phyloP scores from a whole-genome alignment of 2,329 filamentous ascomycete genomes.

The Chaetomium olivaceum region DNA sequence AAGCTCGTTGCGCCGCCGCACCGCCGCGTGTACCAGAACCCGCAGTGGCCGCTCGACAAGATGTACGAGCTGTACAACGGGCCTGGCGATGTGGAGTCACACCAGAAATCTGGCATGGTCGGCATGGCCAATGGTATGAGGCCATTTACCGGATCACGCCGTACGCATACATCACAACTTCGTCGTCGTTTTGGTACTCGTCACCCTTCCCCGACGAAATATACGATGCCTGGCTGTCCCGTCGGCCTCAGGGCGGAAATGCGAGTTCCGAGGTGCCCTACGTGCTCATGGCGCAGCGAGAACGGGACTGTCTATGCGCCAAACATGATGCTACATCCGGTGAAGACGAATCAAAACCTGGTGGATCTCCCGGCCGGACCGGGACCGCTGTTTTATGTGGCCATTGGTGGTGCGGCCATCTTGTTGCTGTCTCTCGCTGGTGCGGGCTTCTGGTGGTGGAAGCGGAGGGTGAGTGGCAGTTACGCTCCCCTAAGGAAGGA shows the following conservation, averaged over 20 bases:
- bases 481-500: background rate
- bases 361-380: slow-evolving; percentile 1
- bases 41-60: slow-evolving; percentile 5
- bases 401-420: background rate
- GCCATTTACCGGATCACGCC: slow-evolving; percentile 1
- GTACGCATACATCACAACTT: slow-evolving; percentile 6
- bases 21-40: slow-evolving; percentile 7
- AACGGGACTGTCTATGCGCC: slow-evolving; percentile 11
- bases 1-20: slow-evolving; percentile 14
- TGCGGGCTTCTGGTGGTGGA: slow-evolving; percentile 8
- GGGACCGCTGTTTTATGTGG: background rate
- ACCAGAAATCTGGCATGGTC: background rate
- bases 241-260: background rate
- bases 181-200: slow-evolving; percentile 12
- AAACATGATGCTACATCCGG: slow-evolving; percentile 19
- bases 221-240: slow-evolving; percentile 11
- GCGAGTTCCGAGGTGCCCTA: background rate
- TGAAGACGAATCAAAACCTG: slow-evolving; percentile 12
- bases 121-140: slow-evolving; percentile 7
- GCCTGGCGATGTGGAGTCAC: background rate
- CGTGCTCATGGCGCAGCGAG: slow-evolving; percentile 12
- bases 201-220: slow-evolving; percentile 12
- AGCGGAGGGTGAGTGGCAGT: background rate
- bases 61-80: slow-evolving; percentile 15
- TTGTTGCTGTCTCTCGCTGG: background rate